phyloP scores from a whole-genome alignment of 768 basidiomycete species.

The Scleroderma citrinum region DNA sequence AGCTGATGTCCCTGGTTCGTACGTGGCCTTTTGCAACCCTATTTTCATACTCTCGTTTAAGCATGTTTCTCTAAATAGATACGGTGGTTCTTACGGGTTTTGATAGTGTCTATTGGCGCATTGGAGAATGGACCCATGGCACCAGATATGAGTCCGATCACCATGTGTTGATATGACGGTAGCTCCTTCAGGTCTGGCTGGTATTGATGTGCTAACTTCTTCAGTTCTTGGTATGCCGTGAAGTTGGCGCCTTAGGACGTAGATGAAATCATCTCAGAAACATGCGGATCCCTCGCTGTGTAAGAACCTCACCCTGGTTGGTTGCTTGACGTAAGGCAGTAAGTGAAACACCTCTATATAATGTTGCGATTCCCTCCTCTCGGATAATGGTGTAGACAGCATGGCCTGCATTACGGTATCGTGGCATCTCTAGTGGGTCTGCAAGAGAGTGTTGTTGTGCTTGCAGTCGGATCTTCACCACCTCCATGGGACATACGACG shows the following conservation, averaged over 20 bases:
- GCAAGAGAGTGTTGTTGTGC: conserved; percentile 96
- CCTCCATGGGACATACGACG: conserved; percentile 98
- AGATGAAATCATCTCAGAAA: conserved; percentile 6
- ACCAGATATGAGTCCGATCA: conserved; percentile 91
- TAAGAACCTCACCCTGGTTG: conserved; percentile 68
- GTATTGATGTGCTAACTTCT: conserved; percentile 67
- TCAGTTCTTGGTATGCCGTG: conserved; percentile 95
- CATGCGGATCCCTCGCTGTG: neutral
- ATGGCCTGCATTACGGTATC: conserved; percentile 95
- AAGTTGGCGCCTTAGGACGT: conserved; percentile 77
- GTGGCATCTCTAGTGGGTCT: conserved; percentile 88
- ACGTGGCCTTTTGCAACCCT: conserved; percentile 84
- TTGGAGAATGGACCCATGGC: conserved; percentile 99
- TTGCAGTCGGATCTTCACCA: conserved; percentile 96
- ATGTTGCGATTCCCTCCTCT: conserved; percentile 79
- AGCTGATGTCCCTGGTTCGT: conserved; percentile 67
- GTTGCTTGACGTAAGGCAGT: conserved; percentile 96
- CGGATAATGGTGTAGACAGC: conserved; percentile 91
- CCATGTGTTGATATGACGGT: conserved; percentile 93
- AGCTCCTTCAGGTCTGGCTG: conserved; percentile 79
- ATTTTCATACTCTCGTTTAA: conserved; percentile 7
- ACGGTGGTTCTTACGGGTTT: conserved; percentile 64
- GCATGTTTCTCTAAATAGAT: conserved; percentile 1
- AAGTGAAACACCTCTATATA: conserved; percentile 90
- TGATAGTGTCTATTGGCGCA: conserved; percentile 92